Evolutionary conservation across 2,329 filamentous ascomycete species (phyloP).

Genomic region (Ophidiomyces ophidiicola): DNA sequence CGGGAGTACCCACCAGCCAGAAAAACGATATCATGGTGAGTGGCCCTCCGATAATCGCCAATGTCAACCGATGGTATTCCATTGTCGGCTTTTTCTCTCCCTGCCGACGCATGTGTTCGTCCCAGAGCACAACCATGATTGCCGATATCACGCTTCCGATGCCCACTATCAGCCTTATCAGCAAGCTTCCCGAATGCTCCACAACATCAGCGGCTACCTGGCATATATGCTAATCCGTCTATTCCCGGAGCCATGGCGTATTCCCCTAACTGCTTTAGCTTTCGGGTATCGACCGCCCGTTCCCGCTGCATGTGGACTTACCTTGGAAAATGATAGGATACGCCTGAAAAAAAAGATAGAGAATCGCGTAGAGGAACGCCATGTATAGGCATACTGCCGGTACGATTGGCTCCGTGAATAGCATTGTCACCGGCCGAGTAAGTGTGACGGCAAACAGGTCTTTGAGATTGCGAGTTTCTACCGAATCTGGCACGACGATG

Average conservation of each 20-base stretch:
- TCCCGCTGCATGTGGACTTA: no score
- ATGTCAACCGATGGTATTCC: slow-evolving; percentile 52
- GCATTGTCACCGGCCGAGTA: slow-evolving; percentile 16
- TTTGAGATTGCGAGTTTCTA: slow-evolving; percentile 2
- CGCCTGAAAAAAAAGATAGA: slow-evolving; percentile 11
- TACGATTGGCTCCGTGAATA: slow-evolving; percentile 18
- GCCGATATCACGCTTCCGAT: slow-evolving; percentile 8
- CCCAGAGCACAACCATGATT: slow-evolving; percentile 9
- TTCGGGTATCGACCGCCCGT: no score
- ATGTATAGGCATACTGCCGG: slow-evolving; percentile 17
- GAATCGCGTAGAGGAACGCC: slow-evolving; percentile 17
- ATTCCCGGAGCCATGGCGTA: slow-evolving; percentile 13
- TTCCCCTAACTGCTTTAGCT: slow-evolving; percentile 2
- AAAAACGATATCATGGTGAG: slow-evolving; percentile 42
- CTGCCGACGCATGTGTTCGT: slow-evolving; percentile 1
- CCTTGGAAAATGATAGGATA: slow-evolving; percentile 12
- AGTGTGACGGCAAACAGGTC: slow-evolving; percentile 15
- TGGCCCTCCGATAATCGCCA: slow-evolving; percentile 59
- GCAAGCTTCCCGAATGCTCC: not conserved
- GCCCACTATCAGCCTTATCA: slow-evolving; percentile 6
- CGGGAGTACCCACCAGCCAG: slow-evolving; percentile 28
- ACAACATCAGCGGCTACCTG: no score
- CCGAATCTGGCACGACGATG: slow-evolving; percentile 4
- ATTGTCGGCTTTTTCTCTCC: slow-evolving; percentile 1
- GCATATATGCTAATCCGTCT: slow-evolving; percentile 11